Evolutionary conservation across 1,139 yeast genomes (phyloP), one percentile per base, ranked within the genome.

Genomic region (Sugiyamaella novakii): DNA sequence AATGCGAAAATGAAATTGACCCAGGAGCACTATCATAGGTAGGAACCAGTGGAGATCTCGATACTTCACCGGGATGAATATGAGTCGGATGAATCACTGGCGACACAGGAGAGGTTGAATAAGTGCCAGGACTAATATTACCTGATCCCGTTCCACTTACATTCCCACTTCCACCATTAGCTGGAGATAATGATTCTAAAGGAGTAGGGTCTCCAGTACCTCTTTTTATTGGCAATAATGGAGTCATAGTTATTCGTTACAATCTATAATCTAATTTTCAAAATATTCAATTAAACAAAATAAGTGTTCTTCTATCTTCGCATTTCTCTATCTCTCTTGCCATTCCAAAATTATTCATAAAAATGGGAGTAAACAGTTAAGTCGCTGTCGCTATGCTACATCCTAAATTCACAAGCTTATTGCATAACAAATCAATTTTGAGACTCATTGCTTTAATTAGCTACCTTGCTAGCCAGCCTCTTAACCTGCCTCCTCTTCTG

Each of bases 21-120:
- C 56, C 58, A 3, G 56, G 43, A 19, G 46, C 54, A 11, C 31
- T 37, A 43, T 52, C 54, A 41, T 38, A 35, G 2, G 51, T 49
- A 5, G 52, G 50, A 15, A 43, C 43, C 6, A 49, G 39, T 8
- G 56, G 52, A 5, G 52, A 39, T 19, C 36, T 40, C n/a, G 38
- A 22, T 21, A 42, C 27, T 22, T 47, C 50, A 6, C 46, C 52
- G 12, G 47, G 56, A 35, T 37, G 46, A 25, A 54, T 54, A 40
- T 51, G 47, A 18, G 50, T 46, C 3, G 53, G 51, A 36, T 49
- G 52, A 14, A 54, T 49, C 7, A 36, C 37, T 6, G 57, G 57
- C 17, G 57, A 52, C 12, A 31, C 46, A 5, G 46, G 40, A 3
- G 34, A 33, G 3, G 46, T 33, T 6, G 46, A 42, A 34, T 31